These are phyloP conservation scores for Stentor roeselii DNA, from an alignment of 73 alveolate genomes.

Conservation along the genomic window DNA sequence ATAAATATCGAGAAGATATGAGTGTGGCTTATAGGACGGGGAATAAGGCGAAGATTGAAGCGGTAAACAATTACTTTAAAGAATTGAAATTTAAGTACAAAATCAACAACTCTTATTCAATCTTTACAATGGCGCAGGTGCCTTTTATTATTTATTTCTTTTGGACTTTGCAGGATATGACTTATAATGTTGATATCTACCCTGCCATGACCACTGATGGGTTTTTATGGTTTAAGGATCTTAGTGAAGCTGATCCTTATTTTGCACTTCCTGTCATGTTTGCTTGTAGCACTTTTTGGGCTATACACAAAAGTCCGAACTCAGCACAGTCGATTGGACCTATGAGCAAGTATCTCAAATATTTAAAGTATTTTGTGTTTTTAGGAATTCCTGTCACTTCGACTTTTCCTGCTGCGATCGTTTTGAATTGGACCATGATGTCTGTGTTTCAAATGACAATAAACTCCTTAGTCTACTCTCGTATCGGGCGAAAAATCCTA, in stretches of 20 bases:
- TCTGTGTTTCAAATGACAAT: slow-evolving; percentile 54
- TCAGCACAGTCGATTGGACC: slow-evolving; percentile 55
- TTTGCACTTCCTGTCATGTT: slow-evolving; percentile 70
- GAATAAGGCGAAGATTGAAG: slow-evolving; percentile 57
- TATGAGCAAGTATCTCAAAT: slow-evolving; percentile 42
- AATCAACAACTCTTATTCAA: slow-evolving; percentile 59
- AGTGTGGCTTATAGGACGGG: slow-evolving; percentile 58
- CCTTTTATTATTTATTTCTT: slow-evolving; percentile 77
- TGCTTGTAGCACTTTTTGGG: slow-evolving; percentile 52
- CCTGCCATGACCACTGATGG: slow-evolving; percentile 77
- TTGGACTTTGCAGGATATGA: slow-evolving; percentile 63
- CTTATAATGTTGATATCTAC: slow-evolving; percentile 55
- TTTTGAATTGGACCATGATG: slow-evolving; percentile 72
- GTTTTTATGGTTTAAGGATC: slow-evolving; percentile 84
- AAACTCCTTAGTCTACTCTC: slow-evolving; percentile 44
- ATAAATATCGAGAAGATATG: slow-evolving; percentile 45
- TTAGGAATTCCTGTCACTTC: slow-evolving; percentile 74
- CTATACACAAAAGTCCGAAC: slow-evolving; percentile 71
- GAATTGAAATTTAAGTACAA: slow-evolving; percentile 55
- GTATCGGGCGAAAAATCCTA: slow-evolving; percentile 44
- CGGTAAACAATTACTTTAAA: slow-evolving; percentile 51
- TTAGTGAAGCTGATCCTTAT: slow-evolving; percentile 83
- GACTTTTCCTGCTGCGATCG: slow-evolving; percentile 86
- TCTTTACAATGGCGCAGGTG: slow-evolving; percentile 55
- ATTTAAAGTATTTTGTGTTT: slow-evolving; percentile 60